Base-by-base conservation (phyloP, 805 yeast species). In the Myxozyma geophila region DNA sequence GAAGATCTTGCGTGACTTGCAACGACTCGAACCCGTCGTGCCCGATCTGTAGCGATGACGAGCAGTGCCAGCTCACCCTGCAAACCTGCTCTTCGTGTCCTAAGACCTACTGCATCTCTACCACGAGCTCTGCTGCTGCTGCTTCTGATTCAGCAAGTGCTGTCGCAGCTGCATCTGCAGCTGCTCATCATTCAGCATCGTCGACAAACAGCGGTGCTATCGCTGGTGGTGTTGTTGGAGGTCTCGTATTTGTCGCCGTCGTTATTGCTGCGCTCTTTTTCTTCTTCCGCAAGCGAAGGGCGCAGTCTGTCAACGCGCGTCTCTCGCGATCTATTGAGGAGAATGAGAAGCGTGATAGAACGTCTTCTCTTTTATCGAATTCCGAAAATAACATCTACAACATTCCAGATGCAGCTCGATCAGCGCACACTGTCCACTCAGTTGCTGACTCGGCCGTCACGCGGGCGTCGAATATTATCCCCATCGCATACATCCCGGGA, bases 201-300 rank as follows among this genome's bases (percentile, higher is more conserved):
- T 40, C 50, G 17, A 21, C 73, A 1, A 52, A 62, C 21, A 19
- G 80, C 19, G 87, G 90, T 6, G 90, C 86, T 7, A 81, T 87
- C 21, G 89, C 87, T 0, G 93, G 92, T 23, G 92, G 92, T 33
- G 86, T 87, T 0, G 82, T 85, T 1, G 92, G 89, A 19, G 87
- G 88, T 17, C 79, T 84, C 1, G 81, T 78, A 1, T 83, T 80
- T 7, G 71, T 83, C 0, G 76, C 77, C 0, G 69, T 77, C 1
- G 69, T 83, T 0, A 63, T 82, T 4, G 71, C 80, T 0, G 68
- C 79, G 1, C 65, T 78, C 35, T 69, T 78, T 28, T 77, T 81
- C 66, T 79, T 72, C 55, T 72, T 80, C 35, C 77, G 68, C 37
- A 39, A 66, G 28, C 51, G 60, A 74, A 67, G 79, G 76, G 17